Evolutionary conservation across 306 rosid species (phyloP).

Genomic region (Trifolium fragiferum): DNA sequence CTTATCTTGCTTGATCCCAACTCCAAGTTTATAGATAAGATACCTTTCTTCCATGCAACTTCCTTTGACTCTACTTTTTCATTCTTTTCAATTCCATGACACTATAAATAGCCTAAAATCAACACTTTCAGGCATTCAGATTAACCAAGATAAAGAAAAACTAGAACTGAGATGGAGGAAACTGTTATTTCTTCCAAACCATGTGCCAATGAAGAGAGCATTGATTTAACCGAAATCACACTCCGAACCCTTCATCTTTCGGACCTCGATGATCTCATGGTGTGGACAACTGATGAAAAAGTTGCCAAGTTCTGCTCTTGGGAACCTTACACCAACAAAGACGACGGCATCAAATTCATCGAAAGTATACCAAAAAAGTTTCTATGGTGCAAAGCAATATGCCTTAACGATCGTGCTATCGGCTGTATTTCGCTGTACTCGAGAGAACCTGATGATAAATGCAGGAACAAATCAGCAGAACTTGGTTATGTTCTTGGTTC

Average conservation of each 20-base stretch:
- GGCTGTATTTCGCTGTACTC: constrained; percentile 55
- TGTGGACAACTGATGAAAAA: constrained; percentile 61
- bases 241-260: constrained; percentile 58
- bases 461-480: constrained; percentile 50
- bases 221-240: constrained; percentile 45
- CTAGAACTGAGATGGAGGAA: constrained; percentile 34
- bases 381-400: constrained; percentile 68
- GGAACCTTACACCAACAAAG: constrained; percentile 63
- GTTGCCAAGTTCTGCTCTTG: constrained; percentile 60
- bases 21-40: constrained; percentile 15
- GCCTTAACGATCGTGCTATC: constrained; percentile 57
- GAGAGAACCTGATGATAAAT: constrained; percentile 34
- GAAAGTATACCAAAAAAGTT: constrained; percentile 36
- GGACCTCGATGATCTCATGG: constrained; percentile 75
- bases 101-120: constrained; percentile 18
- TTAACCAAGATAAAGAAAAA: background rate
- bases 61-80: background rate
- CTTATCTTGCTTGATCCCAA: background rate
- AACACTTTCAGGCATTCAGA: constrained; percentile 6
- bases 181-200: background rate
- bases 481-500: constrained; percentile 70
- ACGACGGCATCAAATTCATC: constrained; percentile 53
- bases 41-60: constrained; percentile 17
- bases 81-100: background rate
- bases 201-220: background rate